These are phyloP conservation scores for Nakataea oryzae DNA, from an alignment of 2,329 filamentous ascomycete genomes.

Conservation along the genomic window DNA sequence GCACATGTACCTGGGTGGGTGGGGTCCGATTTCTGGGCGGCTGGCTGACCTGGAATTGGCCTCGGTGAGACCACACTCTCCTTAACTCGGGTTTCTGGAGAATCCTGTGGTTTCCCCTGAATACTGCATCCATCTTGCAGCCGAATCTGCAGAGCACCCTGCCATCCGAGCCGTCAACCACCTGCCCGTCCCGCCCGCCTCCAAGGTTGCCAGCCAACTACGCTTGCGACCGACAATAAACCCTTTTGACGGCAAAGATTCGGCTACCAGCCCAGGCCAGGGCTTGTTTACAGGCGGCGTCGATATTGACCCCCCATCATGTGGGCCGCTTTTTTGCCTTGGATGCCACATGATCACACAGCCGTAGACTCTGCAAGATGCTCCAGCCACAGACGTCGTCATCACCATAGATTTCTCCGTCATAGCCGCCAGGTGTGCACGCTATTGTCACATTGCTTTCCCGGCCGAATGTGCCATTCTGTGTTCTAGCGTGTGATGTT, in stretches of 20 bases:
- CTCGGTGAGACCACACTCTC: too few relatives aligned
- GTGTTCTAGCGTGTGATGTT: too few relatives aligned
- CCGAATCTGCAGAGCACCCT: too few relatives aligned
- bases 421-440: too few relatives aligned
- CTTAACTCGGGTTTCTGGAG: too few relatives aligned
- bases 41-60: too few relatives aligned
- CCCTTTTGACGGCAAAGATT: background rate
- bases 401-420: too few relatives aligned
- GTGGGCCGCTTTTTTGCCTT: background rate
- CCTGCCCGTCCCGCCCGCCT: background rate
- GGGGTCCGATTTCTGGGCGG: too few relatives aligned
- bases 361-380: background rate
- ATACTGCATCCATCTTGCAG: background rate
- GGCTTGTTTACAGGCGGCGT: background rate
- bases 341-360: background rate
- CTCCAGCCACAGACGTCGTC: background rate
- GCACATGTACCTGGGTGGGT: background rate
- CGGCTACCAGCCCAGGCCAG: background rate
- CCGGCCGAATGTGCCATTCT: too few relatives aligned
- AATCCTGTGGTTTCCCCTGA: background rate
- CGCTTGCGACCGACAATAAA: background rate
- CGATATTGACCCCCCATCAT: background rate
- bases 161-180: background rate
- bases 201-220: background rate
- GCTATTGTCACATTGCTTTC: too few relatives aligned